Conservation (phyloP, 257 asterid genomes). For the Galeopsis tetrahit region DNA sequence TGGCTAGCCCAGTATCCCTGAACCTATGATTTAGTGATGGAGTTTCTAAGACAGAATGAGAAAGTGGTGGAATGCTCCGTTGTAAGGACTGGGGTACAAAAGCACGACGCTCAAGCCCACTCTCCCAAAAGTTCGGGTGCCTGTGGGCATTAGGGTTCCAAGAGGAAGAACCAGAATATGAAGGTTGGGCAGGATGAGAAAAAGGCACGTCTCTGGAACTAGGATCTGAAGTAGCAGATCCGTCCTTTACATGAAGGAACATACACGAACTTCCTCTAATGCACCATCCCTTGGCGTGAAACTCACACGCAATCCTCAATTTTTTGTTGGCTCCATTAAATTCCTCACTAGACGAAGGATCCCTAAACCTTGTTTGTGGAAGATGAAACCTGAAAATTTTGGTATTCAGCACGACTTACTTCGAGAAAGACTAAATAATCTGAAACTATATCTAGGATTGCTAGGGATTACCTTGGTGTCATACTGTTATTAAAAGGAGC, state of each 20-base stretch:
- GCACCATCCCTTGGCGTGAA: conserved; percentile 93
- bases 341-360: conserved; percentile 50
- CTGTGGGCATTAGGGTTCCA: conserved; percentile 46
- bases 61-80: conserved; percentile 45
- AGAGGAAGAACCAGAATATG: conserved; percentile 53
- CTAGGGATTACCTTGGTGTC: conserved; percentile 57
- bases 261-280: conserved; percentile 81
- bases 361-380: conserved; percentile 53
- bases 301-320: conserved; percentile 64
- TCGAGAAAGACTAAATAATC: conserved; percentile 32
- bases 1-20: conserved; percentile 40
- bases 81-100: conserved; percentile 50
- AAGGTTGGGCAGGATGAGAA: conserved; percentile 41
- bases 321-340: conserved; percentile 56
- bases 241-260: conserved; percentile 74
- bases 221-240: conserved; percentile 44
- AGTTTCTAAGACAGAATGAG: conserved; percentile 52
- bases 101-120: conserved; percentile 45
- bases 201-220: conserved; percentile 35
- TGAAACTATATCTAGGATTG: conserved; percentile 28
- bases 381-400: conserved; percentile 68
- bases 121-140: conserved; percentile 40
- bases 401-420: conserved; percentile 39
- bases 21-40: conserved; percentile 36
- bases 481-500: conserved; percentile 39